Percentiles rank a stretch among this genome's conserved stretches.
Conservation (phyloP, 2,329 filamentous ascomycete genomes). For the Ascochyta koolunga region DNA sequence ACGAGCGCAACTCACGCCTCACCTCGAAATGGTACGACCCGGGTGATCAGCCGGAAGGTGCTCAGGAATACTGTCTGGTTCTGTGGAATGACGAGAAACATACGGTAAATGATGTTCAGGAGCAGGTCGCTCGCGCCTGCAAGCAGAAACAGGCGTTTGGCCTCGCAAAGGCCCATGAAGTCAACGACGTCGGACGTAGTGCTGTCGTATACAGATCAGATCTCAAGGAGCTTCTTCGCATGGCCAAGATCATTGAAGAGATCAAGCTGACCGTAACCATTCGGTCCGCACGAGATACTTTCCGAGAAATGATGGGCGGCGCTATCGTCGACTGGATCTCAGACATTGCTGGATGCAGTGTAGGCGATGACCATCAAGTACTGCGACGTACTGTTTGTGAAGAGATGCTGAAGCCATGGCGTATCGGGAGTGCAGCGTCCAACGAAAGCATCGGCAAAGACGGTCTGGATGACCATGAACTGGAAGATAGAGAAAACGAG, state of each 20-base stretch:
- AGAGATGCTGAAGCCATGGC: constrained; percentile 87
- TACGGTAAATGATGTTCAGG: constrained; percentile 86
- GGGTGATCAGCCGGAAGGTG: constrained; percentile 65
- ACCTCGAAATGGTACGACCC: constrained; percentile 72
- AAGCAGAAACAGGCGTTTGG: constrained; percentile 73
- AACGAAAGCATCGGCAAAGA: constrained; percentile 79
- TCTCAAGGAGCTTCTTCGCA: constrained; percentile 73
- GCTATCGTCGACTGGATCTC: constrained; percentile 95
- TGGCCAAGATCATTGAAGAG: constrained; percentile 87
- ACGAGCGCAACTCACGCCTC: constrained; percentile 81
- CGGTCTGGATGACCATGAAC: constrained; percentile 82
- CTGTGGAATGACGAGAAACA: constrained; percentile 99
- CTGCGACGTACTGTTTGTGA: constrained; percentile 85
- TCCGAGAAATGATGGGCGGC: constrained; percentile 98
- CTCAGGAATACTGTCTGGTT: constrained; percentile 80
- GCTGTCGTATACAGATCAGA: constrained; percentile 79
- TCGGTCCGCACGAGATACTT: constrained; percentile 89
- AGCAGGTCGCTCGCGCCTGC: constrained; percentile 91
- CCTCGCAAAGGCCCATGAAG: constrained; percentile 79
- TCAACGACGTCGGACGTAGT: constrained; percentile 85
- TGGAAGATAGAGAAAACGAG: constrained; percentile 59
- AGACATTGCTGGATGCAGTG: constrained; percentile 88
- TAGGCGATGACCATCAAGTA: constrained; percentile 79
- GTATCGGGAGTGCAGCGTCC: constrained; percentile 79
- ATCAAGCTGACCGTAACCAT: constrained; percentile 97